A percentile compares a stretch with the other conserved stretches of the same genome.
Evolutionary conservation across 148 eudicot species (phyloP).

Genomic region (Silene conica): DNA sequence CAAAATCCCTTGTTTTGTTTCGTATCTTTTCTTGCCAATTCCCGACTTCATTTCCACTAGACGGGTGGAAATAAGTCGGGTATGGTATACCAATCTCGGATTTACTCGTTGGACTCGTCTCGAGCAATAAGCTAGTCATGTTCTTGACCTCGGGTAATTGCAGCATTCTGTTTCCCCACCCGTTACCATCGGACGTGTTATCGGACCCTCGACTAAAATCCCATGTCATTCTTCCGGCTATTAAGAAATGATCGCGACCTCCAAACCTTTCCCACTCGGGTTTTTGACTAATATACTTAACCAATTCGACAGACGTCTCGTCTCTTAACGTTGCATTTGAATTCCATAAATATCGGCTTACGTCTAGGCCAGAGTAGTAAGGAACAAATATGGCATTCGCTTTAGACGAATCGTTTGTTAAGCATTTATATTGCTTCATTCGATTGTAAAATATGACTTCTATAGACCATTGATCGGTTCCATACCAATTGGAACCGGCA

Average conservation of each 20-base stretch:
- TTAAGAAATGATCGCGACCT: constrained; percentile 65
- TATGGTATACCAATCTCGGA: constrained; percentile 68
- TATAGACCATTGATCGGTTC: constrained; percentile 56
- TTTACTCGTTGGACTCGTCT: constrained; percentile 59
- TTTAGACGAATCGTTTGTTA: constrained; percentile 51
- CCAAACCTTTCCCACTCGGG: constrained; percentile 59
- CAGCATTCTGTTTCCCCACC: constrained; percentile 62
- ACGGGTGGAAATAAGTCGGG: constrained; percentile 77
- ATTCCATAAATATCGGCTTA: constrained; percentile 45
- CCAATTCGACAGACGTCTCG: constrained; percentile 33
- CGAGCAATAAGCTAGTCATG: constrained; percentile 58
- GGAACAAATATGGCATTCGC: constrained; percentile 71
- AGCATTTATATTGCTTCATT: constrained; percentile 62
- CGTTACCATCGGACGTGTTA: constrained; percentile 24
- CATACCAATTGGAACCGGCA: constrained; percentile 39
- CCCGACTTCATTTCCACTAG: constrained; percentile 34
- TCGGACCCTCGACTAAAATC: constrained; percentile 58
- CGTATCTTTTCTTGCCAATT: constrained; percentile 56
- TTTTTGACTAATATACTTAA: constrained; percentile 34
- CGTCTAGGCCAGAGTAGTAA: constrained; percentile 66
- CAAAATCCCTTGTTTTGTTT: constrained; percentile 22
- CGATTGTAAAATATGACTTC: constrained; percentile 58
- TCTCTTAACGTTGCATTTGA: constrained; percentile 30
- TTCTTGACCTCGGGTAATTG: constrained; percentile 48
- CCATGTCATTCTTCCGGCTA: constrained; percentile 74